Conservation (phyloP, 2,329 filamentous ascomycete species). For the Colletotrichum lupini region DNA sequence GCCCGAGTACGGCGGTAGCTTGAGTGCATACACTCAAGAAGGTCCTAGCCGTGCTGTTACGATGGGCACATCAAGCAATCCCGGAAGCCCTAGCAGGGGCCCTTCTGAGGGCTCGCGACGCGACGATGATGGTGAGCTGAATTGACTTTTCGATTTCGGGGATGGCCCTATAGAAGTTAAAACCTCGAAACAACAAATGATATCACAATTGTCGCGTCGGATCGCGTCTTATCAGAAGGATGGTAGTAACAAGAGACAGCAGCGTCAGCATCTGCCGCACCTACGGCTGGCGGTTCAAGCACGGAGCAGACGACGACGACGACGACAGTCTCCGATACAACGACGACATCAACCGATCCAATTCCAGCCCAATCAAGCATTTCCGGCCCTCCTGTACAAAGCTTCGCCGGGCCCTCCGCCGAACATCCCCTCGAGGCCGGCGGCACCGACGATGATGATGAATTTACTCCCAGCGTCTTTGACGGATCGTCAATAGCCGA, state of each 20-base stretch:
- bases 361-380: background rate
- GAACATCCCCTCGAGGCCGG: constrained; percentile 12
- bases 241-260: background rate
- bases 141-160: background rate
- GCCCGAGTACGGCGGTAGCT: background rate
- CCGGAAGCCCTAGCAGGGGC: background rate
- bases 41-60: background rate
- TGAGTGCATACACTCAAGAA: background rate
- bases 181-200: background rate
- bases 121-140: constrained; percentile 11
- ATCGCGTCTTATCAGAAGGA: background rate
- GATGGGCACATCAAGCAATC: constrained; percentile 5
- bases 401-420: background rate
- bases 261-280: background rate
- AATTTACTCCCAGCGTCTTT: constrained; percentile 31
- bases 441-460: constrained; percentile 27
- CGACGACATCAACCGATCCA: background rate
- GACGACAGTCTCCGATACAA: background rate
- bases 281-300: background rate
- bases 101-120: constrained; percentile 3
- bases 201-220: too few relatives aligned
- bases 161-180: background rate
- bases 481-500: constrained; percentile 42
- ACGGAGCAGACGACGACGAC: background rate
- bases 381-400: background rate